Evolutionary conservation across 2,329 filamentous ascomycete genomes (phyloP), one percentile per base, ranked within the genome.

Genomic region (Lachnellula hyalina): DNA sequence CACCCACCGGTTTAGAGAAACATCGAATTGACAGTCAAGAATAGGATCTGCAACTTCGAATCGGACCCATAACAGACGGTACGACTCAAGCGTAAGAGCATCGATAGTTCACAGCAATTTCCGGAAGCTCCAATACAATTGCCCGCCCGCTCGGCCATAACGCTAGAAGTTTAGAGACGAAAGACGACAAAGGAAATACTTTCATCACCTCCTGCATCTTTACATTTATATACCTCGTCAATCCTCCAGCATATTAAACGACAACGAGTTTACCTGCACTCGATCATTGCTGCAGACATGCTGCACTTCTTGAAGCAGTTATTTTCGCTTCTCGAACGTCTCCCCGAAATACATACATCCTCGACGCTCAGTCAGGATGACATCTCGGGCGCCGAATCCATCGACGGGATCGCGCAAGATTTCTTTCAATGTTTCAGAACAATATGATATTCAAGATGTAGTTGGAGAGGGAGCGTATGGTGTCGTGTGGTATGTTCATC

Each of bases 361-460:
- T 50, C 48, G 38, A 46, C 41, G 17, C 45, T 7, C 32, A 34
- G 38, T 53, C 54, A 65, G 49, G 41, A 68, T 68, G 62, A 68
- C 80, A 56, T 75, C 77, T 67, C 62, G 81, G 77, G 67, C 83
- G 78, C 72, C 74, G 32, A 70, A 70, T 61, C 65, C 65, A 23
- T 58, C 79, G 55, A 74, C 79, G 67, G 82, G 82, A 66, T 86
- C 85, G 66, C 83, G 94, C 72, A 99, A 97, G 83, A 99, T 99
- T 73, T 97, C 92, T 54, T 99, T 99, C 85, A 99, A 99, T 71
- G 94, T 99, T 61, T 96, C 92, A 69, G 94, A 99, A 74, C 94
- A 99, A 74, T 99, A 99, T 72, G 94, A 99, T 70, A 99, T 99
- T 64, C 93, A 97, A 73, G 94, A 99, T 85, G 94, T 99, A 48